Evolutionary conservation across 2,329 filamentous ascomycete genomes (phyloP).

Genomic region (Fusarium beomiforme): DNA sequence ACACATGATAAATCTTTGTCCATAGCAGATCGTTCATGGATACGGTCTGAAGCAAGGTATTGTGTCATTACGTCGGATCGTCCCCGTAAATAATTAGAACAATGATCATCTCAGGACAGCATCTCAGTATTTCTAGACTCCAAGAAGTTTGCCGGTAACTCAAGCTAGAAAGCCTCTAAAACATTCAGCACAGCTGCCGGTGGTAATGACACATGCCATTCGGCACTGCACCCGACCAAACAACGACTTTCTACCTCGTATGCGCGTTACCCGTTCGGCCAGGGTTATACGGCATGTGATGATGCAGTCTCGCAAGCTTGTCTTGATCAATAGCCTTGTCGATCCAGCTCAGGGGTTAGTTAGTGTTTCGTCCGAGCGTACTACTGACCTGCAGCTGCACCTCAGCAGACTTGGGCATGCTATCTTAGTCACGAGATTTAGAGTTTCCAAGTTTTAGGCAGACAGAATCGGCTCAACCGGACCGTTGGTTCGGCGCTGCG

Average conservation of each 20-base stretch:
- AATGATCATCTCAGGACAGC: neutral
- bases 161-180: neutral
- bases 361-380: too few species aligned
- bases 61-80: neutral
- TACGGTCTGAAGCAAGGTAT: too few species aligned
- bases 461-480: too few species aligned
- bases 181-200: too few species aligned
- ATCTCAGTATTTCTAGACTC: neutral
- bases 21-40: neutral
- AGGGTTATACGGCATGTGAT: neutral
- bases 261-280: neutral
- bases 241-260: too few species aligned
- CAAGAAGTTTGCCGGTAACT: neutral
- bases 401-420: too few species aligned
- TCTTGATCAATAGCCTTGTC: neutral
- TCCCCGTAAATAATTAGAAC: too few species aligned
- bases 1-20: neutral
- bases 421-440: too few species aligned
- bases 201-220: neutral
- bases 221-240: neutral
- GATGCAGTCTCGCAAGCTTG: neutral
- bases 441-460: too few species aligned
- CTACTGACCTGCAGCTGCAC: too few species aligned
- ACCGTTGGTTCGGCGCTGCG: too few species aligned
- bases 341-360: neutral